Conservation (phyloP, 2,329 filamentous ascomycete species). For the Hypoxylon sp. region DNA sequence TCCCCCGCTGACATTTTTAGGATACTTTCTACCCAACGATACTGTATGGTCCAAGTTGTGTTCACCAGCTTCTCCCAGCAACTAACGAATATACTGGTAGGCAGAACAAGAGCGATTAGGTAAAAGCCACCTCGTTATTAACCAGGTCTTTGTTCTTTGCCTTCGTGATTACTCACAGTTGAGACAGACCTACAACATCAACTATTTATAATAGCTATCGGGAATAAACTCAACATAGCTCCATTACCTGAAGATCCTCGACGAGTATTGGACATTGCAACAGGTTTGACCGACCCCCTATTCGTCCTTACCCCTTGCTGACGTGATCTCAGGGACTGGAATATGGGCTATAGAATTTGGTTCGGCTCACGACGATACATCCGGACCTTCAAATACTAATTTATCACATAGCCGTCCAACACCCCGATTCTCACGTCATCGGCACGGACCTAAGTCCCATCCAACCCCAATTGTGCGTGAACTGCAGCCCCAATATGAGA, state of each 20-base stretch:
- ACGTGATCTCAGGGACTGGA: conserved; percentile 55
- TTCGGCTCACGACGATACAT: conserved; percentile 31
- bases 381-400: conserved; percentile 5
- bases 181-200: conserved; percentile 56
- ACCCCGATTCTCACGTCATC: conserved; percentile 56
- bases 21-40: conserved; percentile 54
- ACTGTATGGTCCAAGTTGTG: conserved; percentile 35
- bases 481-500: background rate
- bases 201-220: conserved; percentile 56
- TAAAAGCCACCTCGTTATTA: conserved; percentile 16
- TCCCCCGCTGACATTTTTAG: conserved; percentile 33
- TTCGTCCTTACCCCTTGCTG: conserved; percentile 17
- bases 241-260: conserved; percentile 58
- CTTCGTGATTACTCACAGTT: conserved; percentile 7
- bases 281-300: conserved; percentile 39
- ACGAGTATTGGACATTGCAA: conserved; percentile 63
- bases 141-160: background rate
- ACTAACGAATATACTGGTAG: conserved; percentile 29
- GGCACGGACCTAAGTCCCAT: conserved; percentile 62
- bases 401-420: conserved; percentile 53
- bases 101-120: conserved; percentile 52
- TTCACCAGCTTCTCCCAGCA: background rate
- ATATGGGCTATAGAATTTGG: conserved; percentile 65
- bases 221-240: conserved; percentile 60
- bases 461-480: conserved; percentile 57